Evolutionary conservation across 2,329 filamentous ascomycete species (phyloP).

Genomic region (Mycosphaerella sp.): DNA sequence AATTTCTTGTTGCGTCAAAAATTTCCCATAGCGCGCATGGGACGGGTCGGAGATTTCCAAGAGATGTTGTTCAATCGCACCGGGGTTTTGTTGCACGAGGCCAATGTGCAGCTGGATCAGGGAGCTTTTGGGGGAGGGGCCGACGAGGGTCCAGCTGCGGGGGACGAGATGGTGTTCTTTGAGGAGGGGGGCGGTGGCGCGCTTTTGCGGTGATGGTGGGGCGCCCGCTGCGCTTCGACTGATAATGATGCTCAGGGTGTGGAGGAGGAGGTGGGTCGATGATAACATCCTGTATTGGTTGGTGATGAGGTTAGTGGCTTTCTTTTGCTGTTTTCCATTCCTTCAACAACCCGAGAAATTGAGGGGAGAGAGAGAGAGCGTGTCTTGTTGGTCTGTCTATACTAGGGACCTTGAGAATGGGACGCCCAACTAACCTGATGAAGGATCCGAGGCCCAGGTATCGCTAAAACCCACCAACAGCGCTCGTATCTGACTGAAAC

Average conservation of each 20-base stretch:
- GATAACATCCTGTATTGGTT: not conserved
- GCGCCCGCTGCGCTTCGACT: not conserved
- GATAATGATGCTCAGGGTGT: constrained; percentile 1
- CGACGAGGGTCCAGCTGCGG: constrained; percentile 44
- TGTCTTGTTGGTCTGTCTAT: no score
- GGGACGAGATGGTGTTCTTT: constrained; percentile 53
- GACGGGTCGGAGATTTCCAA: constrained; percentile 49
- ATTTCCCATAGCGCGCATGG: constrained; percentile 47
- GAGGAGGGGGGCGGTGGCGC: constrained; percentile 43
- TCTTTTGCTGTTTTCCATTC: no score
- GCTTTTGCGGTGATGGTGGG: constrained; percentile 8
- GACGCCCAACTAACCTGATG: no score
- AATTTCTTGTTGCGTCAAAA: constrained; percentile 48
- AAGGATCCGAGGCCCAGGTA: no score
- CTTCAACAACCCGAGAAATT: no score
- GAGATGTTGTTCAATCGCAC: constrained; percentile 50
- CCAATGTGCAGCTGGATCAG: constrained; percentile 52
- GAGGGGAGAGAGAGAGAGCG: no score
- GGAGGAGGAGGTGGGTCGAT: not conserved
- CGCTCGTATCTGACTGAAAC: no score
- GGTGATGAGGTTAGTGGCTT: no score
- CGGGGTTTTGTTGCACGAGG: constrained; percentile 52
- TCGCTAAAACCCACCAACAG: no score
- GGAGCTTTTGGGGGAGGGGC: constrained; percentile 44
- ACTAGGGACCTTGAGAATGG: no score